Evolutionary conservation across 192 early-diverging fungal species (phyloP).

Genomic region (Phlyctochytrium bullatum): DNA sequence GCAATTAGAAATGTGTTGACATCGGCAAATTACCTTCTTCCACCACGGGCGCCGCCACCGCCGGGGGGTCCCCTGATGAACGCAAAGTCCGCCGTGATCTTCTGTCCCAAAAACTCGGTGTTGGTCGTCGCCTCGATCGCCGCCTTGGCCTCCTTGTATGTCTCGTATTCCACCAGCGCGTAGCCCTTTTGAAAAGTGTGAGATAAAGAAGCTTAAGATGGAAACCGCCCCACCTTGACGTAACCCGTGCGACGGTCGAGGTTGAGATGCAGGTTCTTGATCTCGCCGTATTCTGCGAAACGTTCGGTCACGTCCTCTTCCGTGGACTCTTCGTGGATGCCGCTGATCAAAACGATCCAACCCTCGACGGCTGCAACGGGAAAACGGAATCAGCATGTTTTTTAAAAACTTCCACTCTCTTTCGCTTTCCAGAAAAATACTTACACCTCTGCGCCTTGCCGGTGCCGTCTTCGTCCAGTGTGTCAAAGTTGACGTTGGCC

Average conservation of each 20-base stretch:
- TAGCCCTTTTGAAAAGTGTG: conserved; percentile 69
- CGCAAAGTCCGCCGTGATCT: conserved; percentile 79
- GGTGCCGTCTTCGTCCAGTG: conserved; percentile 28
- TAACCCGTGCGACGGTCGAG: conserved; percentile 92
- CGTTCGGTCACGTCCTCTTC: conserved; percentile 84
- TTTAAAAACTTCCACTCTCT: not conserved
- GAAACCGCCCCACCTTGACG: conserved; percentile 68
- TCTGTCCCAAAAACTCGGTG: conserved; percentile 70
- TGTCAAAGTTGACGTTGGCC: conserved; percentile 31
- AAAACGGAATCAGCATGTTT: not conserved
- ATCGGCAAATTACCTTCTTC: not conserved
- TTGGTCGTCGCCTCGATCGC: conserved; percentile 75
- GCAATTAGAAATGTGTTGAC: too few relatives aligned
- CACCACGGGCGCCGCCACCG: not conserved
- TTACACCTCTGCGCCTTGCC: conserved; percentile 46
- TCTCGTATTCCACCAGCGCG: conserved; percentile 84
- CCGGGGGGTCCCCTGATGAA: conserved; percentile 60
- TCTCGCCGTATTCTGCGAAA: conserved; percentile 86
- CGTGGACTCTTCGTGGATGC: conserved; percentile 91
- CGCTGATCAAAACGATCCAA: conserved; percentile 92
- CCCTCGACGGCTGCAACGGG: conserved; percentile 72
- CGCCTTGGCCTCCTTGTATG: conserved; percentile 71
- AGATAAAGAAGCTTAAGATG: not conserved
- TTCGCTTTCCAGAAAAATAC: not conserved
- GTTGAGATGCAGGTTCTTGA: conserved; percentile 89